phyloP scores from a whole-genome alignment of 768 basidiomycete genomes.

The Tylopilus sp. region DNA sequence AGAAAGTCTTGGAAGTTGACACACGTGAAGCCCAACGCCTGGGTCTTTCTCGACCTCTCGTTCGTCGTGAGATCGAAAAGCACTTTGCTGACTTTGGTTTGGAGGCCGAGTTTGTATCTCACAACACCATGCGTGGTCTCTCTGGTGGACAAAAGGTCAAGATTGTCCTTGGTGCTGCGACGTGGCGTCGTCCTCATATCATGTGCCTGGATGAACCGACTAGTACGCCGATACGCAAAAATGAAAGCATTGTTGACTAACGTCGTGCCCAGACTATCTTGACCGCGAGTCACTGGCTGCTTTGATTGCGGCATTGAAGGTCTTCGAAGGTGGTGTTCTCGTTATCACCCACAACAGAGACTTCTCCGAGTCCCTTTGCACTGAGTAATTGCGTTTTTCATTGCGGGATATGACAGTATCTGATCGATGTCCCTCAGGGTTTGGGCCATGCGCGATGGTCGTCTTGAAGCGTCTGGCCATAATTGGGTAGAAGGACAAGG shows the following conservation, averaged over 20 bases:
- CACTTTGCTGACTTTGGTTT: slow-evolving; percentile 99
- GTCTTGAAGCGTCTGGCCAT: slow-evolving; percentile 94
- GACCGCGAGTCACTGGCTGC: slow-evolving; percentile 99
- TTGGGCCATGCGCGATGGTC: slow-evolving; percentile 99
- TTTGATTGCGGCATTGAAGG: slow-evolving; percentile 96
- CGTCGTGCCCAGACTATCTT: slow-evolving; percentile 72
- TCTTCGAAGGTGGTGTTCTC: slow-evolving; percentile 97
- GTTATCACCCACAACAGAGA: slow-evolving; percentile 97
- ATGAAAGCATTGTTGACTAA: background rate
- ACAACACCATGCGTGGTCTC: slow-evolving; percentile 99
- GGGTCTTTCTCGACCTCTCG: slow-evolving; percentile 92
- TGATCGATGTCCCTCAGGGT: slow-evolving; percentile 43
- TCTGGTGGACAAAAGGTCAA: slow-evolving; percentile 99
- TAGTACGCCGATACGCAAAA: slow-evolving; percentile 44
- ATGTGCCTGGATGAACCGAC: slow-evolving; percentile 98
- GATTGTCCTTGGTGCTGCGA: slow-evolving; percentile 97
- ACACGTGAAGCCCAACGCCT: slow-evolving; percentile 96
- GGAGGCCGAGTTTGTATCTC: slow-evolving; percentile 97
- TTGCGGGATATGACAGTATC: background rate
- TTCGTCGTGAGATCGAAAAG: slow-evolving; percentile 98
- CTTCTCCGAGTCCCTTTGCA: slow-evolving; percentile 98
- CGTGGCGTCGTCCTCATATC: slow-evolving; percentile 98
- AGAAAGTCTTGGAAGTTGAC: slow-evolving; percentile 97
- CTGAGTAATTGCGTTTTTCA: slow-evolving; percentile 48
- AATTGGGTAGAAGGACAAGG: slow-evolving; percentile 99